Evolutionary conservation across 140 eudicot species (phyloP).

Genomic region (Senecio squalidus): DNA sequence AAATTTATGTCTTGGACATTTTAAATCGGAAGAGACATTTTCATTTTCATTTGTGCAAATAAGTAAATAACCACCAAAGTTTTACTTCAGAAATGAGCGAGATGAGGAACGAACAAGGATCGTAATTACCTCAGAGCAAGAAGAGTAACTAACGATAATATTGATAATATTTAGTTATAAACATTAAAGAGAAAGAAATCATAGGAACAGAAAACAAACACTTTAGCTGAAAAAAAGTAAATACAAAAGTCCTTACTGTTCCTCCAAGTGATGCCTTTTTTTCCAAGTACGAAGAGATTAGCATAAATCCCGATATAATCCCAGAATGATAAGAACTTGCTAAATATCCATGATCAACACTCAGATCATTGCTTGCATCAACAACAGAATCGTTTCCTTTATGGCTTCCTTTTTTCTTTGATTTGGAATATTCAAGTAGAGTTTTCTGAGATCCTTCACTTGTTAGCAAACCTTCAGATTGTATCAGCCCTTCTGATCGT

Average conservation of each 20-base stretch:
- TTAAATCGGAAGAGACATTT: no score
- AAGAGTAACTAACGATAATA: constrained; percentile 10
- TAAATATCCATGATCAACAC: constrained; percentile 62
- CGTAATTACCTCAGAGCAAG: background rate
- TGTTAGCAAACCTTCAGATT: constrained; percentile 79
- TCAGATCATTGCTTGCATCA: constrained; percentile 37
- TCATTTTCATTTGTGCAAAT: no score
- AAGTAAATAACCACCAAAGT: background rate
- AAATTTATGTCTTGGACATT: no score
- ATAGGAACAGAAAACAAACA: background rate
- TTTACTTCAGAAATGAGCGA: background rate
- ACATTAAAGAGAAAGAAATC: background rate
- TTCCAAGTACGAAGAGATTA: constrained; percentile 61
- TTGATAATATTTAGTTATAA: background rate
- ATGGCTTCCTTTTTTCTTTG: constrained; percentile 53
- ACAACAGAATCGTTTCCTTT: constrained; percentile 26
- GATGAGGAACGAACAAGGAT: background rate
- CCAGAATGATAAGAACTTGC: constrained; percentile 93
- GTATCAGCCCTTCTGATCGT: constrained; percentile 75
- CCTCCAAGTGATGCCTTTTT: constrained; percentile 37
- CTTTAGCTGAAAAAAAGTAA: background rate
- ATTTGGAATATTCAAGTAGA: constrained; percentile 31
- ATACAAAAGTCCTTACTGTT: constrained; percentile 39
- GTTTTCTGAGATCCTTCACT: constrained; percentile 28
- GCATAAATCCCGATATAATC: constrained; percentile 71